Evolutionary conservation across 306 rosid species (phyloP), one percentile per base, ranked within the genome.

Genomic region (Cicer yamashitae): DNA sequence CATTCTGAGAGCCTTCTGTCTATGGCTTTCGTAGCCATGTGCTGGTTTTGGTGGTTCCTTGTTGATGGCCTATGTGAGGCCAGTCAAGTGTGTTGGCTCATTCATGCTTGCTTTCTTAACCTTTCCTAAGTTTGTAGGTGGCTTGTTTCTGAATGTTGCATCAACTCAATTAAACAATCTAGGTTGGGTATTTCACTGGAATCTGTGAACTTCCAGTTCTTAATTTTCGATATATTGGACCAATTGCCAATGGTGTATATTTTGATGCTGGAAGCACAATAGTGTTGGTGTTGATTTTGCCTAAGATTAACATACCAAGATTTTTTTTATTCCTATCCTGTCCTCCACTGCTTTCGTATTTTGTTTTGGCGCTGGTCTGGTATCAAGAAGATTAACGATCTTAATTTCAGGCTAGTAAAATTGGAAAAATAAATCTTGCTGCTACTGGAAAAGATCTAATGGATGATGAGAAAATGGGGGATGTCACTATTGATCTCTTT

Each of bases 391-490:
- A 53, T 67, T 79, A 61, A 71, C 60, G 63, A 38, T 63, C 18
- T 77, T 58, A 51, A 81, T 61, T 69, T 50, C 96, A 94, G 98
- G 98, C 96, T 54, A 94, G 81, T 73, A 94, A 90, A 83, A 94
- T 91, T 71, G 98, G 98, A 52, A 90, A 86, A 86, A 94, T 94
- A 87, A 94, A 94, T 72, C 98, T 94, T 78, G 97, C 98, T 68
- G 96, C 97, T 39, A 94, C 91, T 8, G 98, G 98, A 62, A 94
- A 94, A 81, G 98, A 94, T 84, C 83, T 94, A 40, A 94, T 94
- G 98, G 98, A 94, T 79, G 98, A 94, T 15, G 98, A 91, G 85
- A 94, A 94, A 83, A 96, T 67, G 68, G 98, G 97, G 76, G 98
- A 94, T 61, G 93, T 91, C 76, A 87, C 86, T 8, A 83, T 91